Conservation (phyloP, 345 rosid species). For the Brassica incana region DNA sequence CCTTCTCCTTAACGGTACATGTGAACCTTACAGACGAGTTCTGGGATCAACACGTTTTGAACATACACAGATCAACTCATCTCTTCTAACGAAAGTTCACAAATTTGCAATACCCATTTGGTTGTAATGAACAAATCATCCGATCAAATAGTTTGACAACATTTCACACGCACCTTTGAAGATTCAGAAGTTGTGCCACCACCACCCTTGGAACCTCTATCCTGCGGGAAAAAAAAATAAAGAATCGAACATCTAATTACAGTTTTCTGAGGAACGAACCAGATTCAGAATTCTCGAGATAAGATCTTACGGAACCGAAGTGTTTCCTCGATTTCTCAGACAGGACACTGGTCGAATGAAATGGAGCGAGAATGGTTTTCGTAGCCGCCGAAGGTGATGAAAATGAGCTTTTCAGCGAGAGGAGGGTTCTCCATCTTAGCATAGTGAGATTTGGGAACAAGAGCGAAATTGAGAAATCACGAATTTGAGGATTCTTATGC, state of each 20-base stretch:
- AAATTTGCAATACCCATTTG: not conserved
- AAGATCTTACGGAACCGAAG: conserved; percentile 36
- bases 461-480: not conserved
- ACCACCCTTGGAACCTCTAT: not conserved
- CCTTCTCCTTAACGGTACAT: conserved; percentile 36
- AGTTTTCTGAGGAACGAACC: not conserved
- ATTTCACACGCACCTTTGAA: conserved; percentile 20
- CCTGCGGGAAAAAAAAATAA: not conserved
- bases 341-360: conserved; percentile 38
- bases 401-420: conserved; percentile 16
- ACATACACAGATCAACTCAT: not conserved
- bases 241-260: not conserved
- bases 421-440: conserved; percentile 28
- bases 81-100: not conserved
- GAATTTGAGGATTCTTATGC: not conserved
- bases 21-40: conserved; percentile 36
- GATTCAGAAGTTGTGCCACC: conserved; percentile 17
- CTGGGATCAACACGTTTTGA: conserved; percentile 31
- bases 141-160: not conserved
- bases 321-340: conserved; percentile 30
- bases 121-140: not conserved
- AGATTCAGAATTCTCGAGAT: not conserved
- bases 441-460: not conserved
- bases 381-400: not conserved
- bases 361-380: conserved; percentile 15